Evolutionary conservation across 306 rosid species (phyloP), one percentile per base, ranked within the genome.

Genomic region (Geum urbanum): DNA sequence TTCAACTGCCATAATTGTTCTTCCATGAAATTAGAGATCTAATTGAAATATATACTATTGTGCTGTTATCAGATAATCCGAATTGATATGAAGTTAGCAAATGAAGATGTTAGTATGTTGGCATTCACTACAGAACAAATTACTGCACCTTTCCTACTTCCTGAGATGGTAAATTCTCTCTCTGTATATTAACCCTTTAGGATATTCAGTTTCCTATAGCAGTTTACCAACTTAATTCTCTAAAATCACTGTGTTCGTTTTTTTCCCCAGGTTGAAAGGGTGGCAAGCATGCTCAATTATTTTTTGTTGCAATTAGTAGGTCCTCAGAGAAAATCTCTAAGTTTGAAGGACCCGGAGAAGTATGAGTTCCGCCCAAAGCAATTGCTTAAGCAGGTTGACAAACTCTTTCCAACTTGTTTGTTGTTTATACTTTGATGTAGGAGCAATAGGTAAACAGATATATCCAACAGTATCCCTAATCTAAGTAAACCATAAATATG

Each of bases 211-310:
- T 51, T 19, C 35, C n/a, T 35, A 7, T 0, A 6, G 44, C 61
- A 22, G 48, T 78, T 54, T 16, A 67, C 46, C 48, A 18, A 67
- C 5, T 59, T 43, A 57, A 57, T 18, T 52, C 4, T 20, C 12
- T 59, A 14, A 32, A 66, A 60, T 9, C 0, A 12, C 11, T 67
- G 37, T 13, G 18, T 11, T 60, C 37, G 51, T 72, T 40, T 63
- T 41, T 51, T 63, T 61, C 66, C 69, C 67, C 83, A 95, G 99
- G 97, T 95, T 60, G 99, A 95, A 67, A 83, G 99, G 79, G 99
- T 95, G 72, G 99, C 99, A 60, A 91, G 99, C 80, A 95, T 95
- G 99, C 97, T 95, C 78, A 95, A 91, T 87, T 95, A 95, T 66
- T 95, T 95, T 83, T 82, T 95, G 74, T 78, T 91, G 77, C 99